Evolutionary conservation across 2,329 filamentous ascomycete genomes (phyloP), one percentile per base, ranked within the genome.

Genomic region (Mollisiaceae sp.): DNA sequence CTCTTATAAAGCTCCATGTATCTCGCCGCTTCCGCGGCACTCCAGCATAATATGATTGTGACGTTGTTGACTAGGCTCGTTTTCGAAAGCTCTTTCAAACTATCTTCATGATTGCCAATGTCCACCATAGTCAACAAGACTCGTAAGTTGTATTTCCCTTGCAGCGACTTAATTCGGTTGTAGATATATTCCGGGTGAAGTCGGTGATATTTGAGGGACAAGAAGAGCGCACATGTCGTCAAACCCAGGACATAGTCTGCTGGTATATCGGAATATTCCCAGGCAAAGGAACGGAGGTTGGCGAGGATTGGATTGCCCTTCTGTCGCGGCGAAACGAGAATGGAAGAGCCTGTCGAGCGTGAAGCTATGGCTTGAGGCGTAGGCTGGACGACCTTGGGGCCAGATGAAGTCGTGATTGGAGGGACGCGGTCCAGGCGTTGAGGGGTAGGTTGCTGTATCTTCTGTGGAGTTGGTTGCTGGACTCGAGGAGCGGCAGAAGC

Each of bases 121-220:
- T 99, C 95, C 32, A 98, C 94, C 87, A 98, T 93, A 22, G 90
- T 89, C 58, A 99, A 85, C 35, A 99, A 81, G 60, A 99, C 85
- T 57, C 95, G 91, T 22, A 99, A 85, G 70, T 89, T 90, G 80
- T 96, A 98, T 79, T 91, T 92, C 59, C 91, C 92, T 60, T 91
- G 91, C 4, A 99, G 82, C 58, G 89, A 88, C 60, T 91, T 90
- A 71, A 99, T 96, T 64, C 95, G 91, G 27, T 91, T 93, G 81
- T 98, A 98, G 74, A 99, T 93, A 81, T 99, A 99, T 79, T 99
- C 95, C 0, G 95, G 95, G 76, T 99, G 95, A 60, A 99, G 85
- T 35, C 94, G 92, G 78, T 99, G 95, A 78, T 99, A 99, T 78
- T 98, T 99, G 62, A 99, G 85, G 57, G 92, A 96, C 50, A 99